Base-by-base conservation (phyloP, 73 alveolate genomes). In the Tetrahymena borealis region DNA sequence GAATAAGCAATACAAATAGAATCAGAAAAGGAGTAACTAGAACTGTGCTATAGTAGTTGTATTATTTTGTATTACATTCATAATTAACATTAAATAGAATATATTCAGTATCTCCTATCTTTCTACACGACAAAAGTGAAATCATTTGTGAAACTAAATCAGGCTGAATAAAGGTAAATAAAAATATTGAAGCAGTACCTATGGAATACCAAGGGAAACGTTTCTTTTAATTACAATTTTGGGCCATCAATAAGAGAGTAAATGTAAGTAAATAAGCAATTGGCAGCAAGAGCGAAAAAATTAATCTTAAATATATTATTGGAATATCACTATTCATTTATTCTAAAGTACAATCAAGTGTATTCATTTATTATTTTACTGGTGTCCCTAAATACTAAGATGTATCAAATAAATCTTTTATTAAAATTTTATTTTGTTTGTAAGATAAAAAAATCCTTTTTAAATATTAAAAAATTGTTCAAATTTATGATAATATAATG, bases 321-420 rank as follows among this genome's bases (percentile, higher is more conserved):
- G 93, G 32, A 13, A 90, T 85, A 16, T 94, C 94, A 28, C 90
- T 37, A 11, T 94, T 94, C 9, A 91, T 38, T 36, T 60, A 12
- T 43, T 43, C 28, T 43, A 43, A 16, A 43, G 79, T 43, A 11
- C 79, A 43, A 11, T 43, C 79, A 43, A 43, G 79, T 16, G 31
- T 7, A 43, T 43, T 43, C 95, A 94, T 78, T 79, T 33, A 20
- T 36, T n/a, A 79, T 90, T 78, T 33, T 13, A 37, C 35, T 91
- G 92, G 36, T 13, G 39, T 38, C 39, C 78, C 37, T 79, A 39
- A 41, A 37, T 91, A 39, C 41, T 38, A 13, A 91, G 90, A 33
- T 91, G 94, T 79, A 91, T 92, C 40, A 43, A 43, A 43, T 85
- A 93, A 35, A 94, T 43, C 39, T 15, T 15, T 15, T 15, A 15